Percentiles rank a stretch among this genome's conserved stretches.
Evolutionary conservation across 1,284 basidiomycete genomes (phyloP).

Genomic region (Caloboletus inedulis): DNA sequence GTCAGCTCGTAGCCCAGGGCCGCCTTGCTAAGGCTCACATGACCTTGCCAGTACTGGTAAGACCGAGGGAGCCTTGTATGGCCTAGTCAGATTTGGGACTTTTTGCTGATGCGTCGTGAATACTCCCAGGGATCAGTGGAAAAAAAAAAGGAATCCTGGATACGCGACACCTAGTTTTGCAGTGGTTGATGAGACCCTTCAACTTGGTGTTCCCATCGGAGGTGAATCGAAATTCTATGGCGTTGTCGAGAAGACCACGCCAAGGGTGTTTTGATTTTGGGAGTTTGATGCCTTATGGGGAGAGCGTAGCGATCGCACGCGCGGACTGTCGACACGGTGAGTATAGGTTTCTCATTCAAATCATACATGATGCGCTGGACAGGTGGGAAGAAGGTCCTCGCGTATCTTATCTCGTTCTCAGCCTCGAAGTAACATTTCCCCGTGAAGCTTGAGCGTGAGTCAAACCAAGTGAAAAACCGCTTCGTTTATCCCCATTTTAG

Average conservation of each 20-base stretch:
- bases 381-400: constrained; percentile 2
- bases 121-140: background rate
- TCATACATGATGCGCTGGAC: background rate
- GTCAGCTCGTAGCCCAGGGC: no score
- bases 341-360: background rate
- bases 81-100: no score
- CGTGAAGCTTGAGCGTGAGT: background rate
- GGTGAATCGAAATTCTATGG: background rate
- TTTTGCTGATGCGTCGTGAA: background rate
- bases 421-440: background rate
- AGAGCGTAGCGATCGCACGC: background rate
- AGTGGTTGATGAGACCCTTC: background rate
- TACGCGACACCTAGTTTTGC: background rate
- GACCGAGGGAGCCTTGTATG: no score
- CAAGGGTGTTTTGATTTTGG: background rate
- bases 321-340: background rate
- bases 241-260: background rate
- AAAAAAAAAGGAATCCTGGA: background rate
- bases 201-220: background rate
- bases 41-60: no score
- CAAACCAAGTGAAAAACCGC: background rate
- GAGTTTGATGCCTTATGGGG: background rate
- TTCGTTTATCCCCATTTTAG: background rate
- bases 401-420: constrained; percentile 14
- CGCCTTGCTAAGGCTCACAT: no score